Conservation (phyloP, 345 rosid species). For the Lenwebbia sp. region DNA sequence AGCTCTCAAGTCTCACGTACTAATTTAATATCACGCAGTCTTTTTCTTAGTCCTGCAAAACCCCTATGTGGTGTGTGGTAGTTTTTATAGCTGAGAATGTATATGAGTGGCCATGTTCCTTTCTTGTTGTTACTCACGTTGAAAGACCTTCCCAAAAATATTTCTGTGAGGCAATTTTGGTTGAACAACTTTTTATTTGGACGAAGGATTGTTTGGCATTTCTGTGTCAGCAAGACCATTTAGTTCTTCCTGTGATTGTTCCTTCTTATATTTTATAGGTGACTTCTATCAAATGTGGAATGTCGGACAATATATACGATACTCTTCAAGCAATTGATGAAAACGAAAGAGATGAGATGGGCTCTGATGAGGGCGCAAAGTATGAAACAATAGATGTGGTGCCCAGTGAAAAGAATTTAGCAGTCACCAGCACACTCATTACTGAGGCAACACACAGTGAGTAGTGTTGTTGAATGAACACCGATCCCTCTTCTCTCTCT, state of each 20-base stretch:
- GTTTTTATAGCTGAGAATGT: neutral
- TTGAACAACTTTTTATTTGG: neutral
- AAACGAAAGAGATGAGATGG: constrained; percentile 1
- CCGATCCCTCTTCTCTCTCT: neutral
- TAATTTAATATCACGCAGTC: neutral
- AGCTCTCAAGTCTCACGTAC: neutral
- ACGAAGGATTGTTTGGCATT: neutral
- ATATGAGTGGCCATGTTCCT: neutral
- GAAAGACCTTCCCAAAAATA: neutral
- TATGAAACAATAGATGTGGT: constrained; percentile 25
- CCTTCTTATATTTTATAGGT: constrained; percentile 33
- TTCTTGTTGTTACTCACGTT: neutral
- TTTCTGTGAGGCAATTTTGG: neutral
- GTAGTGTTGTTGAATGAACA: constrained; percentile 1
- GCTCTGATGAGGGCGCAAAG: constrained; percentile 1
- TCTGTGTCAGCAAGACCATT: neutral
- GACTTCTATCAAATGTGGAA: constrained; percentile 59
- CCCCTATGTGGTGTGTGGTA: neutral
- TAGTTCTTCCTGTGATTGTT: neutral
- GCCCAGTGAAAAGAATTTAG: constrained; percentile 7
- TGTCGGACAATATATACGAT: constrained; percentile 86
- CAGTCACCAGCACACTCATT: neutral
- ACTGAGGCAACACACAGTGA: constrained; percentile 7
- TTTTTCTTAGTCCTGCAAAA: neutral
- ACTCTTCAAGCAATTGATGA: constrained; percentile 21